Conservation (phyloP, 768 basidiomycete genomes). For the Leccinum barrowsii region DNA sequence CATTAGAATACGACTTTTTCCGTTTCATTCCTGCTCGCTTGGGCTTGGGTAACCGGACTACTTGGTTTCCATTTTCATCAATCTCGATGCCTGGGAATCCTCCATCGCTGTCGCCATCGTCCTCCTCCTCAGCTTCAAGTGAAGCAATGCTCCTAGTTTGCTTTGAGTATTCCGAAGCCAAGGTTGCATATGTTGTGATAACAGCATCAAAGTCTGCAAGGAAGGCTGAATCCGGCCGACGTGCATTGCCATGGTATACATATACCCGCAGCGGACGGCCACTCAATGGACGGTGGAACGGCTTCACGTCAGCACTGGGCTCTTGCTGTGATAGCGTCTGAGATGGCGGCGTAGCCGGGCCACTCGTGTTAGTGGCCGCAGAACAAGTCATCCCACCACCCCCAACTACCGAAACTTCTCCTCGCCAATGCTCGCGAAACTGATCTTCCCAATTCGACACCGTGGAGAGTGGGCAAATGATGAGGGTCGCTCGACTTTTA, state of each 20-base stretch:
- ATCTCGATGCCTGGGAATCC: conserved; percentile 59
- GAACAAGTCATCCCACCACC: conserved; percentile 52
- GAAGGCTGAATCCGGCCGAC: conserved; percentile 81
- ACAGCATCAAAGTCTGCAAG: conserved; percentile 95
- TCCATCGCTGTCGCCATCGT: conserved; percentile 64
- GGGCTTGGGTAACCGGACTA: conserved; percentile 55
- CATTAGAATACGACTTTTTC: conserved; percentile 47
- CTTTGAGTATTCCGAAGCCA: conserved; percentile 93
- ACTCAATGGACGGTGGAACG: conserved; percentile 36
- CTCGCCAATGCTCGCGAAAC: conserved; percentile 95
- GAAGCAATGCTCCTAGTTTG: conserved; percentile 65
- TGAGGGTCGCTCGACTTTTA: conserved; percentile 87
- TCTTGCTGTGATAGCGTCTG: conserved; percentile 32
- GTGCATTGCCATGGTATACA: conserved; percentile 91
- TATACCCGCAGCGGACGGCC: conserved; percentile 75
- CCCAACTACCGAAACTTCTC: conserved; percentile 79
- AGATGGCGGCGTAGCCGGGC: conserved; percentile 35
- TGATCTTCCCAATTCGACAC: conserved; percentile 99
- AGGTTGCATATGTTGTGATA: conserved; percentile 94
- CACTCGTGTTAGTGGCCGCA: conserved; percentile 31
- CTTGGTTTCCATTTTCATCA: conserved; percentile 63
- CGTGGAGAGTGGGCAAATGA: conserved; percentile 94
- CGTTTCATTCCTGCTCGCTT: conserved; percentile 70
- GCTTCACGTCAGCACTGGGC: conserved; percentile 20
- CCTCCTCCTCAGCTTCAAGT: conserved; percentile 62